Conservation (phyloP, 257 asterid genomes). For the Parsonsia alboflavescens region DNA sequence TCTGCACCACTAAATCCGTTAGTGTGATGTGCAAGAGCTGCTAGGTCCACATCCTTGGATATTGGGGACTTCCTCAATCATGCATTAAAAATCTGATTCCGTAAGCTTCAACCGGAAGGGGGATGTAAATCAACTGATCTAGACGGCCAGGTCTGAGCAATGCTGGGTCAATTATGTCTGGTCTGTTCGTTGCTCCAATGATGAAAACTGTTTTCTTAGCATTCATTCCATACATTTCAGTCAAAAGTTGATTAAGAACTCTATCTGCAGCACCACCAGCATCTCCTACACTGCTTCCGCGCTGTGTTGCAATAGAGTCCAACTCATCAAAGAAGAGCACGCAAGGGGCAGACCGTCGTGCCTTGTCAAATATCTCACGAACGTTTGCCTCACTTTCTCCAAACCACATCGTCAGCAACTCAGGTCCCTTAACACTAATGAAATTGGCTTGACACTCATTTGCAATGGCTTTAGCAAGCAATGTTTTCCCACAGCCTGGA, state of each 20-base stretch:
- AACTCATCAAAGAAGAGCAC: conserved; percentile 67
- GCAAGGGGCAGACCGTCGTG: conserved; percentile 71
- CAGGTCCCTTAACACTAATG: conserved; percentile 61
- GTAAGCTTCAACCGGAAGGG: conserved; percentile 59
- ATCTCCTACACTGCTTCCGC: conserved; percentile 63
- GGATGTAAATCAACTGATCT: conserved; percentile 59
- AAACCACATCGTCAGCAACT: conserved; percentile 65
- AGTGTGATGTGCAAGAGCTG: conserved; percentile 52
- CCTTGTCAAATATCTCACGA: conserved; percentile 59
- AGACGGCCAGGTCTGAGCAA: conserved; percentile 62
- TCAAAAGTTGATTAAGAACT: conserved; percentile 54
- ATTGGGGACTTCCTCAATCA: conserved; percentile 52
- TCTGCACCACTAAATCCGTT: conserved; percentile 65
- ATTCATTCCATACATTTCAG: conserved; percentile 65
- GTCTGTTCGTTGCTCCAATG: conserved; percentile 66
- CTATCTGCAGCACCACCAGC: conserved; percentile 67
- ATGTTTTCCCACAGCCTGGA: conserved; percentile 64
- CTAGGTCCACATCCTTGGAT: conserved; percentile 40
- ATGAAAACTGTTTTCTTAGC: conserved; percentile 63
- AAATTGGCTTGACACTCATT: conserved; percentile 66
- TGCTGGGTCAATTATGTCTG: conserved; percentile 58
- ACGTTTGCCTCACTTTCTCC: conserved; percentile 75
- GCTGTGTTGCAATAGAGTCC: conserved; percentile 78
- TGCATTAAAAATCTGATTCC: conserved; percentile 51
- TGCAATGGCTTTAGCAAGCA: conserved; percentile 65